Conservation (phyloP, 2,329 filamentous ascomycete species). For the Escovopsis weberi region DNA sequence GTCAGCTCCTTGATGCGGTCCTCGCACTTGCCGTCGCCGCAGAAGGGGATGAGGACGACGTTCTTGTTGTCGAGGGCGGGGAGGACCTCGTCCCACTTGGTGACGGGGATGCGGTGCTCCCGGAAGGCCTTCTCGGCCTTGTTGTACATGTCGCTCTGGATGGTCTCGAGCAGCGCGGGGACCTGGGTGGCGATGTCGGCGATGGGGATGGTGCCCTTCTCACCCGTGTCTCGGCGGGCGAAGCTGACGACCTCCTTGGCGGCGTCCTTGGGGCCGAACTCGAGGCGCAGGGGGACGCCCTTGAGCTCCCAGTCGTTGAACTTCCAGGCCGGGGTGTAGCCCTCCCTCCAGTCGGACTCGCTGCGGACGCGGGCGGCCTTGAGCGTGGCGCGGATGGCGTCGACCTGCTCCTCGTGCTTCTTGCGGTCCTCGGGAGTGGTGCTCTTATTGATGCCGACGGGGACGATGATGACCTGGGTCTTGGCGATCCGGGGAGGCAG, state of each 20-base stretch:
- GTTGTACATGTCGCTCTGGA: constrained; percentile 68
- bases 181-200: constrained; percentile 58
- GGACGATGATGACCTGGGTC: constrained; percentile 73
- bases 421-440: constrained; percentile 65
- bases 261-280: constrained; percentile 91
- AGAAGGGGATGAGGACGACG: constrained; percentile 83
- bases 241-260: constrained; percentile 73
- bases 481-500: constrained; percentile 83
- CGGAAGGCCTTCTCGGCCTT: constrained; percentile 68
- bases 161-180: constrained; percentile 71
- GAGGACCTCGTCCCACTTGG: constrained; percentile 81
- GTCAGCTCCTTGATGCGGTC: constrained; percentile 91
- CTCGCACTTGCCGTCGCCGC: constrained; percentile 68
- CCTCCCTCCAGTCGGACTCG: constrained; percentile 73
- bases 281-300: constrained; percentile 83
- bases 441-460: constrained; percentile 85
- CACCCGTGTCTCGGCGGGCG: constrained; percentile 74
- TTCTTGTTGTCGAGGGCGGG: constrained; percentile 87
- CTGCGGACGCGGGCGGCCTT: constrained; percentile 61
- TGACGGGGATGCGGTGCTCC: constrained; percentile 66
- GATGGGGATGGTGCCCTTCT: constrained; percentile 69
- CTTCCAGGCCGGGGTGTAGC: constrained; percentile 91
- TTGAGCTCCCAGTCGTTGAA: constrained; percentile 99
- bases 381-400: constrained; percentile 54
- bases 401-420: constrained; percentile 61